phyloP scores from a whole-genome alignment of 306 rosid genomes.

The Dicorynia guianensis region DNA sequence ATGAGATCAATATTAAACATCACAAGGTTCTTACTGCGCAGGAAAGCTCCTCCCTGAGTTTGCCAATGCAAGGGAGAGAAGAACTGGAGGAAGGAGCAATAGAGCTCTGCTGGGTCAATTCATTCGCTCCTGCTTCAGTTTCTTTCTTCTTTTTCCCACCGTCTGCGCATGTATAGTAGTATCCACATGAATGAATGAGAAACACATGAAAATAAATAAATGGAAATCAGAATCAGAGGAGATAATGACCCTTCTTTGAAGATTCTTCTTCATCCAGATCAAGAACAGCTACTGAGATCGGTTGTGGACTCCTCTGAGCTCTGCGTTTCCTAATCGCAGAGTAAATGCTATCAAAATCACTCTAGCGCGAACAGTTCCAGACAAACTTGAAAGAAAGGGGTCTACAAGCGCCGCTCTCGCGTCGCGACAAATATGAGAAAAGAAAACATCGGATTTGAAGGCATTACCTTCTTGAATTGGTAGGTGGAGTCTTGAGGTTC shows the following conservation, averaged over 20 bases:
- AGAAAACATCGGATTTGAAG: neutral
- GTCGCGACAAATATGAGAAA: too few relatives aligned
- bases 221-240: neutral
- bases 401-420: too few relatives aligned
- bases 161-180: slow-evolving; percentile 41
- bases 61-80: slow-evolving; percentile 78
- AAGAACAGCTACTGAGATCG: slow-evolving; percentile 63
- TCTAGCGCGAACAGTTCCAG: neutral
- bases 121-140: slow-evolving; percentile 49
- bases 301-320: slow-evolving; percentile 56
- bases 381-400: too few relatives aligned
- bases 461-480: slow-evolving; percentile 71
- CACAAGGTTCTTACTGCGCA: slow-evolving; percentile 75
- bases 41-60: slow-evolving; percentile 92
- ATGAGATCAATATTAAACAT: neutral
- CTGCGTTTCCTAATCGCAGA: slow-evolving; percentile 73
- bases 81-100: slow-evolving; percentile 50
- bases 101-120: slow-evolving; percentile 36
- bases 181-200: neutral
- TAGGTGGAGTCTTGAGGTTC: slow-evolving; percentile 66
- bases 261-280: slow-evolving; percentile 73
- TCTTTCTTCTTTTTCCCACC: slow-evolving; percentile 50
- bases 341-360: neutral
- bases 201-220: neutral
- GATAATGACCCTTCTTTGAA: slow-evolving; percentile 54